Evolutionary conservation across 768 basidiomycete species (phyloP).

Genomic region (Russula ochroleuca): DNA sequence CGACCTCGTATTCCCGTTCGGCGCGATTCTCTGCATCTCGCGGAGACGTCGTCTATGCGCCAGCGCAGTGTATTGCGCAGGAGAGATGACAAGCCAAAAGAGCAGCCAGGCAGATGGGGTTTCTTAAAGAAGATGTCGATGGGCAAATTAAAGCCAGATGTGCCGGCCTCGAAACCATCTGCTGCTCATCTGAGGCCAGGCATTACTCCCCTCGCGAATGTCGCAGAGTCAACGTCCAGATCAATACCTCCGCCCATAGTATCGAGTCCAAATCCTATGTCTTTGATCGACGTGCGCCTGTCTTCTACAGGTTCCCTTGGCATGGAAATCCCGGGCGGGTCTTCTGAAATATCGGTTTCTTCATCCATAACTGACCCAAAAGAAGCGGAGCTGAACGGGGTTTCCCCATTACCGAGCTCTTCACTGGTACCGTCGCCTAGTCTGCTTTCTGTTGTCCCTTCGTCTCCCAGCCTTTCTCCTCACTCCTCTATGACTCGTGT

Average conservation of each 20-base stretch:
- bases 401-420: constrained; percentile 6
- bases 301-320: constrained; percentile 66
- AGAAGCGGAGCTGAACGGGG: neutral
- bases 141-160: constrained; percentile 80
- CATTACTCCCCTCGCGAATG: constrained; percentile 20
- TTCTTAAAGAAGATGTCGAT: constrained; percentile 99
- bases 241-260: constrained; percentile 8
- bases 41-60: constrained; percentile 13
- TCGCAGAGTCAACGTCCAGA: constrained; percentile 16
- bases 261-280: constrained; percentile 29
- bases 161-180: constrained; percentile 36
- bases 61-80: constrained; percentile 27
- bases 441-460: constrained; percentile 20
- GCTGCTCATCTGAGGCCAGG: constrained; percentile 38
- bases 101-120: constrained; percentile 79
- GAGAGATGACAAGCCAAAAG: constrained; percentile 30
- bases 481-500: constrained; percentile 46
- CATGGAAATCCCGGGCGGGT: constrained; percentile 11
- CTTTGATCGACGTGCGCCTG: constrained; percentile 39
- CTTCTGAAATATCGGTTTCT: constrained; percentile 21
- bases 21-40: constrained; percentile 1
- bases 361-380: constrained; percentile 21
- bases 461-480: constrained; percentile 31
- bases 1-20: neutral
- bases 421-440: constrained; percentile 15